Evolutionary conservation across 2,329 filamentous ascomycete genomes (phyloP).

Genomic region (Apiospora kogelbergensis): DNA sequence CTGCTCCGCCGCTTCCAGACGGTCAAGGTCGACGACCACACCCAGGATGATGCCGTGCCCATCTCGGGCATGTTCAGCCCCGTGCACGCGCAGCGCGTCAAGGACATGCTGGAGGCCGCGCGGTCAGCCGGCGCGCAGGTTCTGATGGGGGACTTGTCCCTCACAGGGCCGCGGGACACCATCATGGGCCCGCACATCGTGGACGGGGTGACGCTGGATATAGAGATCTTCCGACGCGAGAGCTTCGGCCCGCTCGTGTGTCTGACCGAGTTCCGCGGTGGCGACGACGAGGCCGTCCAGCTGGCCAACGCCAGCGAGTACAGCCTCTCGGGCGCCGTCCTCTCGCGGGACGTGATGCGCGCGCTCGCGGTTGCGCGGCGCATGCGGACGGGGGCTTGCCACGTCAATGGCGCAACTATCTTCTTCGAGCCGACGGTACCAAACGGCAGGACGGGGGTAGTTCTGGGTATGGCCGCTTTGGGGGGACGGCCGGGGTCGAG

Average conservation of each 20-base stretch:
- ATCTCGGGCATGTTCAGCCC: conserved; percentile 29
- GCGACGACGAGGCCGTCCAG: conserved; percentile 46
- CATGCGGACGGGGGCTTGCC: conserved; percentile 54
- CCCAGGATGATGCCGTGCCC: conserved; percentile 47
- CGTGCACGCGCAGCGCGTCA: not conserved
- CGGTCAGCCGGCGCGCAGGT: conserved; percentile 27
- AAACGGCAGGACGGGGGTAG: conserved; percentile 65
- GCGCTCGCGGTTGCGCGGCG: conserved; percentile 39
- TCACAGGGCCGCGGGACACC: conserved; percentile 29
- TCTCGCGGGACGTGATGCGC: conserved; percentile 50
- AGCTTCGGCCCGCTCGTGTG: conserved; percentile 64
- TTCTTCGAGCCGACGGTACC: conserved; percentile 65
- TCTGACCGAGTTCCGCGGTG: conserved; percentile 49
- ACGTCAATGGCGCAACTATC: conserved; percentile 66
- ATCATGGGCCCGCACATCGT: conserved; percentile 48
- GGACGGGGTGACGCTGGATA: conserved; percentile 38
- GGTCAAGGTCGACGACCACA: conserved; percentile 45
- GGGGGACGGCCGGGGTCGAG: conserved; percentile 21
- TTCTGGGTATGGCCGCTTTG: conserved; percentile 33
- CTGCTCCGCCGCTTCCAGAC: conserved; percentile 37
- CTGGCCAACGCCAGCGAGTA: conserved; percentile 58
- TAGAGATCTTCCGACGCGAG: conserved; percentile 58
- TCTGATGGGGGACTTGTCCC: conserved; percentile 36
- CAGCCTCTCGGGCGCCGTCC: conserved; percentile 55
- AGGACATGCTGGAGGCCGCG: conserved; percentile 37